Conservation (phyloP, 2,329 filamentous ascomycete species). For the Hypoxylon rubiginosum region DNA sequence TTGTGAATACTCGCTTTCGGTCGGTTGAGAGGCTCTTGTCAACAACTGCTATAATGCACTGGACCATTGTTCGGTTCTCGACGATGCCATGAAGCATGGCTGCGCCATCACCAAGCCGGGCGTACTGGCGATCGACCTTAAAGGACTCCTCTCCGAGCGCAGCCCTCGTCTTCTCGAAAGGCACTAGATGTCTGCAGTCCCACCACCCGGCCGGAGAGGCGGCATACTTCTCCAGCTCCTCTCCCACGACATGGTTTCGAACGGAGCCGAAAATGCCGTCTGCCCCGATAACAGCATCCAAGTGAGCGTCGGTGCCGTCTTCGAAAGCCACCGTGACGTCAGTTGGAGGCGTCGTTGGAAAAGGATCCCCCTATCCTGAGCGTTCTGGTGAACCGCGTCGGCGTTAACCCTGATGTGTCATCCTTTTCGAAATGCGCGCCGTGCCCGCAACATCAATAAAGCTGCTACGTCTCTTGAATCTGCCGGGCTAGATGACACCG, state of each 20-base stretch:
- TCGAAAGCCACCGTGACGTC: conserved; percentile 25
- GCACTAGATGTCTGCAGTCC: conserved; percentile 37
- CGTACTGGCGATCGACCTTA: conserved; percentile 31
- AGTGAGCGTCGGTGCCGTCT: conserved; percentile 19
- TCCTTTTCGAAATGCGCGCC: too few relatives aligned
- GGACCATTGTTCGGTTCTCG: conserved; percentile 35
- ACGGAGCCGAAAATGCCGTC: conserved; percentile 38
- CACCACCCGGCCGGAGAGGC: conserved; percentile 33
- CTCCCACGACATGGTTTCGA: conserved; percentile 27
- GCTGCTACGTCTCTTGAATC: too few relatives aligned
- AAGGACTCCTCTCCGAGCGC: conserved; percentile 37
- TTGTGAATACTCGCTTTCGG: conserved; percentile 20
- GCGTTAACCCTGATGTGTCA: too few relatives aligned
- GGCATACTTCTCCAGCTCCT: conserved; percentile 6
- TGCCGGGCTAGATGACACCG: too few relatives aligned
- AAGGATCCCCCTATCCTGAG: too few relatives aligned
- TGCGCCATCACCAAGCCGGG: conserved; percentile 35
- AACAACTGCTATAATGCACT: conserved; percentile 35
- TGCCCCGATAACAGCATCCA: conserved; percentile 39
- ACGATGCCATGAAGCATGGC: conserved; percentile 37
- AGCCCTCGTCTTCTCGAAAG: conserved; percentile 26
- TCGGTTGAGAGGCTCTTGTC: conserved; percentile 18
- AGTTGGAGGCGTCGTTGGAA: too few relatives aligned
- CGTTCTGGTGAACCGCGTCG: too few relatives aligned
- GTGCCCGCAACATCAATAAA: too few relatives aligned